Base-by-base conservation (phyloP, 352 stramenopile genomes). In the Phytophthora tubulina region DNA sequence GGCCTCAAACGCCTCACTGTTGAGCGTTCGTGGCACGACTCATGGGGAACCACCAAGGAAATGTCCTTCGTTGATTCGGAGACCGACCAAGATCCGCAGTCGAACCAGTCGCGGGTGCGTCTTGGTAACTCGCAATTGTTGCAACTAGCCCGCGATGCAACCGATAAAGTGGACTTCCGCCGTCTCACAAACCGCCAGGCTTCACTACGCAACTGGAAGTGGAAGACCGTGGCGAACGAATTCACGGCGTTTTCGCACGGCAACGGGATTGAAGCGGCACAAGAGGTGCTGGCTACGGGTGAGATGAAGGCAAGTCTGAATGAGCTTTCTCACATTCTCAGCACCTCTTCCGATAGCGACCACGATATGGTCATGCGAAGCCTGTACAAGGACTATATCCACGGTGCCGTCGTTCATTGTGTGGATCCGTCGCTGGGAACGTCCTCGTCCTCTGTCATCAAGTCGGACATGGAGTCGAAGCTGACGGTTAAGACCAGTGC, bases 301-400 rank as follows among this genome's bases (percentile, higher is more conserved):
- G 67, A 71, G 55, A 75, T 86, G 59, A 64, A 78, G 15, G 81
- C 76, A 15, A 81, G 72, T 55, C 55, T 86, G 14, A 73, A 74
- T 17, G 81, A 89, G 52, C 59, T 85, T 42, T 61, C 62, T 0
- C 33, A 63, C 42, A 69, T 85, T 14, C 56, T 89, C 5, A 76
- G 69, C 53, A 72, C 79, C 2, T 73, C 66, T 3, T 69, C 66
- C 9, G 73, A 72, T 31, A 51, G 38, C 3, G 56, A 70, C 32
- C 83, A 84, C 56, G 60, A 76, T 14, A 56, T 77, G n/a, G 63
- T 78, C 21, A 85, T 86, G 81, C 42, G 48, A 36, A 74, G 74
- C 52, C 52, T 86, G 35, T 80, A 84, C 62, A 82, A 83, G 51
- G 67, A 78, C 32, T 89, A 85, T 70, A 80, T 89, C 55, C 82